phyloP scores from a whole-genome alignment of 78 protist species.

The Thecamonas trahens region DNA sequence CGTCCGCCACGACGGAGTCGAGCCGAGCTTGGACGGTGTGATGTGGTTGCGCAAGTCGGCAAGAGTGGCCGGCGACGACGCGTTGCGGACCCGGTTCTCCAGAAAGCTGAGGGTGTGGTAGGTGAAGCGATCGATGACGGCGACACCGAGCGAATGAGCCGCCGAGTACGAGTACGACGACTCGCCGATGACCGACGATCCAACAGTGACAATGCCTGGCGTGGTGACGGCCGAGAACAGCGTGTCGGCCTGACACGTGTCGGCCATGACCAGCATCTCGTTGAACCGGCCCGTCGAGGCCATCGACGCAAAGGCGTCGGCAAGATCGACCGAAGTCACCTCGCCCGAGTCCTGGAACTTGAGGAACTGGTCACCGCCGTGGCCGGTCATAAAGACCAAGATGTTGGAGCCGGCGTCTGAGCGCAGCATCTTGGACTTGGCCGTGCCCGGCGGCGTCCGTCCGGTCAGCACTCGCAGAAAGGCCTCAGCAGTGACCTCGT shows the following conservation, averaged over 20 bases:
- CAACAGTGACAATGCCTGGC: slow-evolving; percentile 64
- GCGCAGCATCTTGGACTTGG: slow-evolving; percentile 65
- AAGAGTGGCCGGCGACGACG: too few species aligned
- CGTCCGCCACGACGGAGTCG: too few species aligned
- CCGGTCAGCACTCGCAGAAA: slow-evolving; percentile 84
- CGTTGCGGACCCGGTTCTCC: too few species aligned
- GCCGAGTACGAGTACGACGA: slow-evolving; percentile 48
- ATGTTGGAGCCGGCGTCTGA: slow-evolving; percentile 74
- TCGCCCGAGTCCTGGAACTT: slow-evolving; percentile 94
- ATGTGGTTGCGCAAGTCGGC: too few species aligned
- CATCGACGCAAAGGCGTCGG: slow-evolving; percentile 87
- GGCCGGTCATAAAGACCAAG: slow-evolving; percentile 79
- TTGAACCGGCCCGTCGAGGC: slow-evolving; percentile 56
- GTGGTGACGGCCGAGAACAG: slow-evolving; percentile 30
- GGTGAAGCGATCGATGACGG: slow-evolving; percentile 82
- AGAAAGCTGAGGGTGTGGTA: too few species aligned
- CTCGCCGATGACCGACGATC: slow-evolving; percentile 48
- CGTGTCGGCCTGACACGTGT: slow-evolving; percentile 93
- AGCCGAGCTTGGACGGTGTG: too few species aligned
- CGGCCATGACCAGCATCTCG: slow-evolving; percentile 71
- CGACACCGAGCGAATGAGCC: slow-evolving; percentile 44
- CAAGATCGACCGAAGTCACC: slow-evolving; percentile 65
- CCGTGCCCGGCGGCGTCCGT: slow-evolving; percentile 17
- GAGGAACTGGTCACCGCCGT: slow-evolving; percentile 94
- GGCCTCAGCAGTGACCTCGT: slow-evolving; percentile 85